Evolutionary conservation across 495 filamentous ascomycete species (phyloP), one percentile per base, ranked within the genome.

Genomic region (Penicillium odoratum): DNA sequence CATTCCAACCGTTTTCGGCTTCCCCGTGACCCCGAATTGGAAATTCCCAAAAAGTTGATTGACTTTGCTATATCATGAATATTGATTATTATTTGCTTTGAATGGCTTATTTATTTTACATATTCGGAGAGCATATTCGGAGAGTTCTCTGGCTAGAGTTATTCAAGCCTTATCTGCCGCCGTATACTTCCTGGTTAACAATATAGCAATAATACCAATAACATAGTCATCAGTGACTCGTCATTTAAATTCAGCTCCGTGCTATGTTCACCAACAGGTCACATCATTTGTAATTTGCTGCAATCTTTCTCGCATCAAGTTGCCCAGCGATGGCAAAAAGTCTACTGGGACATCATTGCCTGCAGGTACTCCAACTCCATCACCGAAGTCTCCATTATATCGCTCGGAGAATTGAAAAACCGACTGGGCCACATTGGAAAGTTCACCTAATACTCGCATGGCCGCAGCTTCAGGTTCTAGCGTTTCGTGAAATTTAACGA

Each of bases 391-490:
- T 44, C 30, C 53, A 33, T 43, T 54, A 49, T 60, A 64, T 13
- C 57, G 36, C 16, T 42, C 28, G n/a, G 46, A 36, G 42, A 64
- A 64, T 49, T 60, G 61, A 33, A 64, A 50, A 30, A 60, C 54
- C 28, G 60, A 26, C 10, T 55, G 57, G 25, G 57, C 61, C 16
- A 64, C 30, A 16, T 60, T 60, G 11, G 61, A 57, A 21, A 64
- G 61, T 18, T 64, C 54, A 44, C 31, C 53, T 15, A 64, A n/a
- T 8, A 55, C 51, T 25, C 21, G 53, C 31, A 60, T 43, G 29
- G 48, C 29, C 28, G 5, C 26, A n/a, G 48, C 29, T 7, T n/a
- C n/a, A 8, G 33, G 16, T 33, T 16, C 48, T 5, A 11, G 10
- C 10, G 29, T 16, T 1, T 34, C 48, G n/a, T 50, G 16, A 46